These are phyloP conservation scores for Microcera coccophila DNA, from an alignment of 2,329 filamentous ascomycete species.

Conservation along the genomic window DNA sequence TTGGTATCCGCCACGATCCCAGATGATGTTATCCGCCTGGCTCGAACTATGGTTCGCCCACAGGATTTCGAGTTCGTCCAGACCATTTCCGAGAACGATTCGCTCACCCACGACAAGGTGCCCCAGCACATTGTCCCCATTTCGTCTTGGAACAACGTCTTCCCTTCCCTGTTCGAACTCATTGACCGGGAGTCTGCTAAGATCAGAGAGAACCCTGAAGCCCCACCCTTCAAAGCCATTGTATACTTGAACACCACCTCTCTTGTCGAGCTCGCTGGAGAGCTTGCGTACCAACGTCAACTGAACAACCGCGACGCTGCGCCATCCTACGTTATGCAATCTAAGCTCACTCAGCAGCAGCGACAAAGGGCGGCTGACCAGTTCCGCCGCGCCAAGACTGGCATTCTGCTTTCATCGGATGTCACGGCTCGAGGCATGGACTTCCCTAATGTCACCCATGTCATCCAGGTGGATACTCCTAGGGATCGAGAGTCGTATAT, in stretches of 20 bases:
- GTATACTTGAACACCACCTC: constrained; percentile 82
- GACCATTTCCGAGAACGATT: constrained; percentile 78
- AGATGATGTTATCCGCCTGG: constrained; percentile 73
- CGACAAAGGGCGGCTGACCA: constrained; percentile 67
- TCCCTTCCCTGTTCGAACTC: constrained; percentile 76
- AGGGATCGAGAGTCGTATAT: constrained; percentile 67
- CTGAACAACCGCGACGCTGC: constrained; percentile 35
- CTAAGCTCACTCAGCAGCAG: constrained; percentile 64
- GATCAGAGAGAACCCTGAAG: constrained; percentile 35
- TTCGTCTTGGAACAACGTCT: constrained; percentile 67
- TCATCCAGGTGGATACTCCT: constrained; percentile 68
- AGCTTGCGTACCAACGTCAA: constrained; percentile 44
- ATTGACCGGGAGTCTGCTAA: constrained; percentile 56
- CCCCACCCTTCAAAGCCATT: constrained; percentile 85
- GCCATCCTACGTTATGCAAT: constrained; percentile 60
- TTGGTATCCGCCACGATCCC: constrained; percentile 95
- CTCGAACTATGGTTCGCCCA: constrained; percentile 71
- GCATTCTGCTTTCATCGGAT: constrained; percentile 71
- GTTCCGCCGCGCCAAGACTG: constrained; percentile 64
- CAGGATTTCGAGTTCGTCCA: constrained; percentile 82
- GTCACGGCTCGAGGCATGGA: constrained; percentile 81
- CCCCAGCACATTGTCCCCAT: constrained; percentile 72
- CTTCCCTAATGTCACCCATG: constrained; percentile 75
- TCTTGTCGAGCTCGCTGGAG: constrained; percentile 62
- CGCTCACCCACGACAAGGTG: constrained; percentile 78